A percentile compares a stretch with the other conserved stretches of the same genome.
Conservation (phyloP, 805 yeast genomes). For the Ogataea pilisensis region DNA sequence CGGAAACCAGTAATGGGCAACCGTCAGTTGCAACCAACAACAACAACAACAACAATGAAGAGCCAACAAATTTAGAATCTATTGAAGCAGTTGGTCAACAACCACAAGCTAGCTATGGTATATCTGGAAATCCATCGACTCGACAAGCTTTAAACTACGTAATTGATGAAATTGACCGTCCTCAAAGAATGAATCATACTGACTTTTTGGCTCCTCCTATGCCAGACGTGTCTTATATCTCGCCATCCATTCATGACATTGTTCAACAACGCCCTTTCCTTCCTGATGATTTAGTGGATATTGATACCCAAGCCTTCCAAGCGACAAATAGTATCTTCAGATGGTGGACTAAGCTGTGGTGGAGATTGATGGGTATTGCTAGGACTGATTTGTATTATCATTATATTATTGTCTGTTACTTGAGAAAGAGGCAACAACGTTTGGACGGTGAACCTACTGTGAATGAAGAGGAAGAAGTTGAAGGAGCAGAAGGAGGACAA, state of each 20-base stretch:
- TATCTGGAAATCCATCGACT: conserved; percentile 4
- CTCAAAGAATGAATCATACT: conserved; percentile 8
- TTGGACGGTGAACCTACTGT: background rate
- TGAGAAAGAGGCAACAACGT: conserved; percentile 23
- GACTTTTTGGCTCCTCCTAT: conserved; percentile 23
- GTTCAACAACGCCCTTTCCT: conserved; percentile 36
- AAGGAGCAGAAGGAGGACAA: background rate
- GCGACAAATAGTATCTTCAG: conserved; percentile 28
- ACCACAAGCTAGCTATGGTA: background rate
- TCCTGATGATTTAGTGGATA: conserved; percentile 36
- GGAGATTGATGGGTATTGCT: conserved; percentile 55
- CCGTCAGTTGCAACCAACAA: background rate
- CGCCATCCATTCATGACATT: conserved; percentile 21
- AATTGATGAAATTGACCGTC: conserved; percentile 3
- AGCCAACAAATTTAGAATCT: too few species aligned
- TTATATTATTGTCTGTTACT: conserved; percentile 40
- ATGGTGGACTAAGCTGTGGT: conserved; percentile 36
- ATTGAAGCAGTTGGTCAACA: background rate
- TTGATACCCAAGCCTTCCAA: conserved; percentile 43
- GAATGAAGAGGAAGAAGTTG: background rate
- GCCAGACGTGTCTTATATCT: conserved; percentile 22
- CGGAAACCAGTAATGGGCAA: background rate
- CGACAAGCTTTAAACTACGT: conserved; percentile 3
- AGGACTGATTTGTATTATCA: conserved; percentile 46
- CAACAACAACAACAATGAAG: background rate